These are phyloP conservation scores for Ensete ventricosum DNA, from an alignment of 176 grass and related monocot species.

Conservation along the genomic window DNA sequence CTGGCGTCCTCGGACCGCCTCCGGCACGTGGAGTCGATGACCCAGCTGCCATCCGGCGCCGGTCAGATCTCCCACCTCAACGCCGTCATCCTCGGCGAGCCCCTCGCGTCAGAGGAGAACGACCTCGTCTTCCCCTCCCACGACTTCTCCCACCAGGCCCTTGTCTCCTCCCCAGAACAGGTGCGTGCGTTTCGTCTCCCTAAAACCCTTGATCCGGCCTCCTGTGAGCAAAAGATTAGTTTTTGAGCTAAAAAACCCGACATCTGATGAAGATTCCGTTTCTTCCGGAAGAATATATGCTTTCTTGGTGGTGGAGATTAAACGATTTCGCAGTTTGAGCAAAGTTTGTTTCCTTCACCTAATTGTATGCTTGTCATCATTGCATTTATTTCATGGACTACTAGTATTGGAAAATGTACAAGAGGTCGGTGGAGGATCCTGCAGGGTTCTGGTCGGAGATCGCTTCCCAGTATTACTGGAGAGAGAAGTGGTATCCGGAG, in stretches of 20 bases:
- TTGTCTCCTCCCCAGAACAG: conserved; percentile 69
- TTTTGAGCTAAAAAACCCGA: neutral
- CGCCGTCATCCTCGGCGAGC: conserved; percentile 62
- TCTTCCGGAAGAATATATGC: no score
- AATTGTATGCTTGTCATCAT: conserved; percentile 1
- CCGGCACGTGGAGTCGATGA: conserved; percentile 72
- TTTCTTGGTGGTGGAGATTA: neutral
- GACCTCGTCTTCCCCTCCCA: conserved; percentile 55
- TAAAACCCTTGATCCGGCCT: neutral
- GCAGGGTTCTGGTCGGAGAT: conserved; percentile 82
- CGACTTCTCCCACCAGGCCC: conserved; percentile 52
- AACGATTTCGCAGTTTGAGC: neutral
- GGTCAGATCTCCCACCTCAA: conserved; percentile 49
- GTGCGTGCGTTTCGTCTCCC: conserved; percentile 14
- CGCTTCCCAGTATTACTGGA: conserved; percentile 63
- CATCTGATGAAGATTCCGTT: neutral
- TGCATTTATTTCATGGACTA: conserved; percentile 24
- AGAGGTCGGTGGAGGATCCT: conserved; percentile 61
- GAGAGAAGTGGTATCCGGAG: conserved; percentile 66
- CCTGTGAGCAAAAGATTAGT: neutral
- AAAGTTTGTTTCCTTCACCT: neutral
- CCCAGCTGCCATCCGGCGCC: conserved; percentile 55
- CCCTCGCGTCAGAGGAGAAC: conserved; percentile 48
- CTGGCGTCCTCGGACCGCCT: conserved; percentile 15
- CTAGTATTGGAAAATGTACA: conserved; percentile 76